These are phyloP conservation scores for Tetracentron sinense DNA, from an alignment of 164 flowering plant genomes.

Conservation along the genomic window DNA sequence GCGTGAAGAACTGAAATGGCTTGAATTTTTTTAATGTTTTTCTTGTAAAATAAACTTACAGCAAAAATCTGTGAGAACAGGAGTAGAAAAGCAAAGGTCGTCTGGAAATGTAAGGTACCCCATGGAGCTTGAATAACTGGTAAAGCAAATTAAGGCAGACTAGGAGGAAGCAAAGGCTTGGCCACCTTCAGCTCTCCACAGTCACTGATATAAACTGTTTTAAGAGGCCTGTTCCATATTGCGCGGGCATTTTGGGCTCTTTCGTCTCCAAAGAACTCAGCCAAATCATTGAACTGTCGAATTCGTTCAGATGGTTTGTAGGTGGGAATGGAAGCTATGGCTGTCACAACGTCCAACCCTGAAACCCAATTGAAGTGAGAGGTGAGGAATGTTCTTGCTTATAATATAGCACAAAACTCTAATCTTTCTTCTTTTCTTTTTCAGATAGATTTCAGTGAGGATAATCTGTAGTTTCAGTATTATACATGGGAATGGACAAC, in stretches of 20 bases:
- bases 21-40: background rate
- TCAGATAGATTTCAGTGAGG: too few species aligned
- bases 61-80: background rate
- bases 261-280: constrained; percentile 83
- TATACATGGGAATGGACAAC: too few species aligned
- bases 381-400: background rate
- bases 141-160: constrained; percentile 44
- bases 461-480: too few species aligned
- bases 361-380: constrained; percentile 23
- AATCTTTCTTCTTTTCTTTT: too few species aligned
- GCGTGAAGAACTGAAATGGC: background rate
- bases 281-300: constrained; percentile 77
- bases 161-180: constrained; percentile 76
- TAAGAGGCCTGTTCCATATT: constrained; percentile 82
- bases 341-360: constrained; percentile 84
- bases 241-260: constrained; percentile 87
- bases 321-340: constrained; percentile 81
- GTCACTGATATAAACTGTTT: constrained; percentile 78
- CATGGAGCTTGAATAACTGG: constrained; percentile 6
- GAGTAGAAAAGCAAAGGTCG: background rate
- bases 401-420: too few species aligned
- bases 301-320: constrained; percentile 76
- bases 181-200: constrained; percentile 86
- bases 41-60: background rate
- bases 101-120: background rate